A percentile compares a stretch with the other conserved stretches of the same genome.
phyloP scores from a whole-genome alignment of 2,329 filamentous ascomycete species.

The Juglanconis sp. region DNA sequence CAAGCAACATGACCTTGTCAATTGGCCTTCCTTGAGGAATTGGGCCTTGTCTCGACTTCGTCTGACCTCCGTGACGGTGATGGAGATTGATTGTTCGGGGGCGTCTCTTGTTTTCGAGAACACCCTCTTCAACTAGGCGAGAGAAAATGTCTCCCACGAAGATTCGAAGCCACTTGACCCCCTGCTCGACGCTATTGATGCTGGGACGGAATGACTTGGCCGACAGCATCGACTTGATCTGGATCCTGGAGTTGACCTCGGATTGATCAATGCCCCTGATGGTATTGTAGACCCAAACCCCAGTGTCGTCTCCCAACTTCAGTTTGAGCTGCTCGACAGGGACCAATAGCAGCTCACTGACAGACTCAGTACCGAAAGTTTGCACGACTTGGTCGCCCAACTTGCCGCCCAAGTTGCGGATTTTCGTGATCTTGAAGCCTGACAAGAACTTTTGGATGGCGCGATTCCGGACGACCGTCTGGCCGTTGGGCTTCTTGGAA shows the following conservation, averaged over 20 bases:
- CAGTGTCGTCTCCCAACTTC: constrained; percentile 79
- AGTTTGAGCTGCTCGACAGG: constrained; percentile 73
- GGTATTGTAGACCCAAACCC: constrained; percentile 78
- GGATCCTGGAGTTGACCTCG: constrained; percentile 85
- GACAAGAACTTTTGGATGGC: constrained; percentile 76
- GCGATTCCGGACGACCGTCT: constrained; percentile 88
- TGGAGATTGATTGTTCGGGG: constrained; percentile 85
- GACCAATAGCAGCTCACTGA: constrained; percentile 71
- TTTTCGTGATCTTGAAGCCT: constrained; percentile 89
- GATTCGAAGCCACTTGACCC: constrained; percentile 80
- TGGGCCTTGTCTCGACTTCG: constrained; percentile 68
- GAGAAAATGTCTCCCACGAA: constrained; percentile 90
- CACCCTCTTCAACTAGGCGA: constrained; percentile 84
- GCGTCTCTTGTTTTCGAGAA: constrained; percentile 79
- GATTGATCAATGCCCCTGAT: constrained; percentile 83
- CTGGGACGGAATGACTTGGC: constrained; percentile 90
- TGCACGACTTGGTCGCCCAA: constrained; percentile 81
- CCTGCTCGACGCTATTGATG: constrained; percentile 76
- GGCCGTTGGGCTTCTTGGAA: constrained; percentile 88
- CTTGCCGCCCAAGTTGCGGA: constrained; percentile 92
- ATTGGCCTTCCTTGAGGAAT: constrained; percentile 75
- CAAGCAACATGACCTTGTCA: constrained; percentile 69
- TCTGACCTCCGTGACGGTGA: constrained; percentile 71
- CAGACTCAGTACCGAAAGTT: constrained; percentile 76
- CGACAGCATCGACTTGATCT: constrained; percentile 96